Percentiles rank a stretch among this genome's conserved stretches.
Evolutionary conservation across 352 stramenopile genomes (phyloP).

Genomic region (Elongisporangium anandrum): DNA sequence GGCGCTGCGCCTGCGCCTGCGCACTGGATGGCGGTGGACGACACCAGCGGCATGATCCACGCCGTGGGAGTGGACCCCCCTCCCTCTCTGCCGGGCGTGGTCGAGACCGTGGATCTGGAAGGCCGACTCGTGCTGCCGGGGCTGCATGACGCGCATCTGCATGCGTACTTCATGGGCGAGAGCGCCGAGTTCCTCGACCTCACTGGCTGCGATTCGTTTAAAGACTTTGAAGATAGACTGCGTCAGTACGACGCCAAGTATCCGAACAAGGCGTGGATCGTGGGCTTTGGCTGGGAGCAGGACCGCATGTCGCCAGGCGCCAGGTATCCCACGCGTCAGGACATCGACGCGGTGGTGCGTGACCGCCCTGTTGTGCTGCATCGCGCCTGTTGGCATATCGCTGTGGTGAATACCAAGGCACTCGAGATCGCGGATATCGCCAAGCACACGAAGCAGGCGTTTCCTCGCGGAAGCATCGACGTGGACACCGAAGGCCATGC

Average conservation of each 20-base stretch:
- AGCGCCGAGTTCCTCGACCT: conserved; percentile 83
- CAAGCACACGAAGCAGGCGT: conserved; percentile 11
- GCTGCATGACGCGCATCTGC: conserved; percentile 87
- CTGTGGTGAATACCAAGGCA: conserved; percentile 81
- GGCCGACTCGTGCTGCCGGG: conserved; percentile 75
- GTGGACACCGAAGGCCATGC: conserved; percentile 44
- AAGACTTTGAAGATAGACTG: conserved; percentile 58
- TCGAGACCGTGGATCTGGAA: conserved; percentile 38
- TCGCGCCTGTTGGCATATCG: conserved; percentile 89
- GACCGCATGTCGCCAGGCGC: conserved; percentile 57
- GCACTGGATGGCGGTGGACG: conserved; percentile 56
- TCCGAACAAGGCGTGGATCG: conserved; percentile 69
- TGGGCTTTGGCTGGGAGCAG: conserved; percentile 87
- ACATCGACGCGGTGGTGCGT: conserved; percentile 73
- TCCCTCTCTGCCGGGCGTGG: conserved; percentile 4
- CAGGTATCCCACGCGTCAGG: conserved; percentile 62
- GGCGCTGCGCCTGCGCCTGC: conserved; percentile 23
- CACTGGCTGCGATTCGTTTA: conserved; percentile 61
- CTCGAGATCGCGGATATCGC: conserved; percentile 60
- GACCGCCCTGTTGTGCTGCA: conserved; percentile 77
- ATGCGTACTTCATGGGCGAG: conserved; percentile 83
- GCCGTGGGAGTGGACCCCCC: conserved; percentile 22
- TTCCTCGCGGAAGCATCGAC: conserved; percentile 53
- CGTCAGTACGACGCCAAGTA: conserved; percentile 50
- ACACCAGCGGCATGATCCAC: conserved; percentile 29